Evolutionary conservation across 192 early-diverging fungal species (phyloP).

Genomic region (Entomortierella parvispora): DNA sequence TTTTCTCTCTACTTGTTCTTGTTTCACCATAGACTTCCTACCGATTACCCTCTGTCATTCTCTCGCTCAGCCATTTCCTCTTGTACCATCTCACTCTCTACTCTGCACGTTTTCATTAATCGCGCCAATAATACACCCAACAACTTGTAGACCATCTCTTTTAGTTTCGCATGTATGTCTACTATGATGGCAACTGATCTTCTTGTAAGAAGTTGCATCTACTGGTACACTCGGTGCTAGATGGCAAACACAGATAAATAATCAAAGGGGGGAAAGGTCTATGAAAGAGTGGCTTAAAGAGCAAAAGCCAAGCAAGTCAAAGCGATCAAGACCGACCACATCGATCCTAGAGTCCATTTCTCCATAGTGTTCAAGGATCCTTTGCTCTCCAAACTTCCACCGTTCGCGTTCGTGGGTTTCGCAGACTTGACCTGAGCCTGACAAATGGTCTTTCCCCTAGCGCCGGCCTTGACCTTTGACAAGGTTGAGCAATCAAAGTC

Average conservation of each 20-base stretch:
- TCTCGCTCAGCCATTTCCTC: neutral
- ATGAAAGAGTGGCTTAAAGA: too few species aligned
- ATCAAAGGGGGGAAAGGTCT: too few species aligned
- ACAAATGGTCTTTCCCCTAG: conserved; percentile 33
- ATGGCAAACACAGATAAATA: too few species aligned
- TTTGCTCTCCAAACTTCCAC: neutral
- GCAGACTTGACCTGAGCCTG: conserved; percentile 36
- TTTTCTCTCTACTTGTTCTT: too few species aligned
- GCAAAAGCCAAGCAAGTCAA: neutral
- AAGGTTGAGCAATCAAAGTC: conserved; percentile 57
- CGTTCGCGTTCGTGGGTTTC: conserved; percentile 25
- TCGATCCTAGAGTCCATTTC: neutral
- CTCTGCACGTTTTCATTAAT: conserved; percentile 1
- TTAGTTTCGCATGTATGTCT: neutral
- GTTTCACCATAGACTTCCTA: too few species aligned
- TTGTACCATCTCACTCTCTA: neutral
- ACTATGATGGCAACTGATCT: neutral
- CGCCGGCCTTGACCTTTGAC: conserved; percentile 34
- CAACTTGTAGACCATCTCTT: neutral
- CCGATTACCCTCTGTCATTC: too few species aligned
- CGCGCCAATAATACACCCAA: conserved; percentile 1
- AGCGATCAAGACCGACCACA: neutral
- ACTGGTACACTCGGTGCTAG: too few species aligned
- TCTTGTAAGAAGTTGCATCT: too few species aligned
- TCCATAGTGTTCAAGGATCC: neutral